A percentile compares a stretch with the other conserved stretches of the same genome.
Conservation (phyloP, 768 basidiomycete genomes). For the Mycena galopus region DNA sequence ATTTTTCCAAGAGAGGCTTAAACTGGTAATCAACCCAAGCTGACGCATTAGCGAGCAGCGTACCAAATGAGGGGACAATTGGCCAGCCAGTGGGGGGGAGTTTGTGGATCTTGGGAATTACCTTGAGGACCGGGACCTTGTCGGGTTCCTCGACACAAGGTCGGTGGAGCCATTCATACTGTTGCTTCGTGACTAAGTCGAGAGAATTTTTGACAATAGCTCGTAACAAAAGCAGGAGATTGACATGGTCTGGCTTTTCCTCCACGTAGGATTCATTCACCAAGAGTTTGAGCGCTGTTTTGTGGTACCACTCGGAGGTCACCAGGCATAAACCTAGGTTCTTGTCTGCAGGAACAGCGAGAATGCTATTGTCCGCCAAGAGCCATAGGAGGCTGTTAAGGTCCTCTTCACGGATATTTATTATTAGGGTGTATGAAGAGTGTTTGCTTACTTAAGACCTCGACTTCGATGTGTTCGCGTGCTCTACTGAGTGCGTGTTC, state of each 20-base stretch:
- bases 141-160: background rate
- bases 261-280: conserved; percentile 30
- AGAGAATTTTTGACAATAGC: background rate
- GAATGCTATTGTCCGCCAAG: conserved; percentile 23
- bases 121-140: conserved; percentile 19
- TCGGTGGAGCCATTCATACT: conserved; percentile 1
- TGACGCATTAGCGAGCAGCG: conserved; percentile 21
- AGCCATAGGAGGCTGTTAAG: conserved; percentile 25
- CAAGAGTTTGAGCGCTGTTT: conserved; percentile 25
- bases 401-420: conserved; percentile 27
- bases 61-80: conserved; percentile 11
- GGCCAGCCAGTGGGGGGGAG: conserved; percentile 3
- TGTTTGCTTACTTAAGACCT: conserved; percentile 23
- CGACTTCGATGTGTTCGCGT: conserved; percentile 20
- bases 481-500: conserved; percentile 12
- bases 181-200: conserved; percentile 12
- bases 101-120: conserved; percentile 22
- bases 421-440: conserved; percentile 29
- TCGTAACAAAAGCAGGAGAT: background rate
- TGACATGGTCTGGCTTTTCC: conserved; percentile 8
- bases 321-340: conserved; percentile 35
- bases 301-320: conserved; percentile 29
- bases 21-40: conserved; percentile 21
- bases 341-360: conserved; percentile 36
- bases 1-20: conserved; percentile 6